Evolutionary conservation across 2,329 filamentous ascomycete species (phyloP), one percentile per base, ranked within the genome.

Genomic region (Fusarium floridanum): DNA sequence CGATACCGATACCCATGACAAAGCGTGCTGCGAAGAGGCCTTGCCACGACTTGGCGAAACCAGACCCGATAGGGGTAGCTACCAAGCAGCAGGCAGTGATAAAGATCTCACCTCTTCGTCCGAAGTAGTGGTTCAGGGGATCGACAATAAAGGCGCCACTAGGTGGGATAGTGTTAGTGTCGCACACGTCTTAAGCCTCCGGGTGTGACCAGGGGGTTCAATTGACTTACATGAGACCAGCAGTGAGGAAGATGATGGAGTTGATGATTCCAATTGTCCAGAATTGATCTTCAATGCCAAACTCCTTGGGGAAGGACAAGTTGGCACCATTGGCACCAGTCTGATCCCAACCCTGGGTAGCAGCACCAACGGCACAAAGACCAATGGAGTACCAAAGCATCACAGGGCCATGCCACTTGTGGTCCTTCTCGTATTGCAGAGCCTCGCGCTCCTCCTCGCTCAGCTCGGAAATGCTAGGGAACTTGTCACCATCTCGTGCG

Each of bases 41-140:
- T 81, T 87, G 88, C 92, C 92, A 94, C 2, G 86, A 89, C 67
- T 92, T 88, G 7, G 89, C 87, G 65, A 91, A 91, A 32, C 64
- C 78, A 59, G 76, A 78, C 90, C 57, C 90, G 80, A 50, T 91
- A 81, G 60, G 80, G 0, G 76, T 78, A 3, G 76, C 76, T 12
- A 72, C 74, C 14, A 78, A 67, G 61, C 75, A 76, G 50, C 91
- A 91, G 5, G 91, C 76, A 0, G 76, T 90, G 59, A 92, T 84
- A 78, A 92, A 93, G 66, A 93, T 92, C 10, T 90, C 91, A 41
- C 91, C 91, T 14, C 92, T 86, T 70, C 92, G 89, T 16, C 91
- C 92, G 66, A 93, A 89, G 78, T 84, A 88, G 71, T 90, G 86
- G 79, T 93, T 93, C 24, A 89, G 77, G 5, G 91, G 90, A 71